These are phyloP conservation scores for Xerocomellus amylosporus DNA, from an alignment of 768 basidiomycete genomes.

Conservation along the genomic window DNA sequence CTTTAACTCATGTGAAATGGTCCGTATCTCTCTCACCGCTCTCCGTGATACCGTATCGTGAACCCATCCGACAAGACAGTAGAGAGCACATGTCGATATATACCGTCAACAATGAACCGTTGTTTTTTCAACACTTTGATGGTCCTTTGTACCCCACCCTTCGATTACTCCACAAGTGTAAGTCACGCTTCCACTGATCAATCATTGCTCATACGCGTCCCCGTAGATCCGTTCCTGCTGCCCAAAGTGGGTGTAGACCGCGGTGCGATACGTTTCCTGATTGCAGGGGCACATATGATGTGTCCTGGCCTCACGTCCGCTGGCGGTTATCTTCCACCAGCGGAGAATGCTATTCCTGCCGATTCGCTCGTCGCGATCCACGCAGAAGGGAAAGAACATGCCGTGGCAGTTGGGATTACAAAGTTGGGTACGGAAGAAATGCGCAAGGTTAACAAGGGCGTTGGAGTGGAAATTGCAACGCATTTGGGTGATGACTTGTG, in stretches of 20 bases:
- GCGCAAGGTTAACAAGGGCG: slow-evolving; percentile 81
- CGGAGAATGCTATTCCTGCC: slow-evolving; percentile 61
- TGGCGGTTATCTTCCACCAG: slow-evolving; percentile 82
- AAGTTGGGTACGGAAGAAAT: slow-evolving; percentile 88
- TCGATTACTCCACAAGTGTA: slow-evolving; percentile 89
- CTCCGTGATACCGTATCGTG: slow-evolving; percentile 8
- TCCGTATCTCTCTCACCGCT: slow-evolving; percentile 12
- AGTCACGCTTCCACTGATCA: slow-evolving; percentile 21
- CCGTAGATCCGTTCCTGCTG: slow-evolving; percentile 83
- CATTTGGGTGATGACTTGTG: slow-evolving; percentile 90
- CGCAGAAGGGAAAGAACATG: slow-evolving; percentile 95
- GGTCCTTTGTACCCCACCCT: slow-evolving; percentile 90
- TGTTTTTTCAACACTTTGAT: slow-evolving; percentile 97
- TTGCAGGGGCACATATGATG: slow-evolving; percentile 95
- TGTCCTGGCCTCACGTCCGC: slow-evolving; percentile 93
- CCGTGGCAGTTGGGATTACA: slow-evolving; percentile 81
- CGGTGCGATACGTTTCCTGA: slow-evolving; percentile 95
- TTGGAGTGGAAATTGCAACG: slow-evolving; percentile 84
- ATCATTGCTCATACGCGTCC: slow-evolving; percentile 1
- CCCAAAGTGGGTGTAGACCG: slow-evolving; percentile 90
- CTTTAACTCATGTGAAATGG: slow-evolving; percentile 93
- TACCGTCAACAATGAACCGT: slow-evolving; percentile 79
- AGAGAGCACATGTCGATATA: slow-evolving; percentile 95
- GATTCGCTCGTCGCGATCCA: slow-evolving; percentile 84
- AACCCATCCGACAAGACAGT: slow-evolving; percentile 46